Evolutionary conservation across 768 basidiomycete genomes (phyloP), one percentile per base, ranked within the genome.

Genomic region (Ramaria sp.): DNA sequence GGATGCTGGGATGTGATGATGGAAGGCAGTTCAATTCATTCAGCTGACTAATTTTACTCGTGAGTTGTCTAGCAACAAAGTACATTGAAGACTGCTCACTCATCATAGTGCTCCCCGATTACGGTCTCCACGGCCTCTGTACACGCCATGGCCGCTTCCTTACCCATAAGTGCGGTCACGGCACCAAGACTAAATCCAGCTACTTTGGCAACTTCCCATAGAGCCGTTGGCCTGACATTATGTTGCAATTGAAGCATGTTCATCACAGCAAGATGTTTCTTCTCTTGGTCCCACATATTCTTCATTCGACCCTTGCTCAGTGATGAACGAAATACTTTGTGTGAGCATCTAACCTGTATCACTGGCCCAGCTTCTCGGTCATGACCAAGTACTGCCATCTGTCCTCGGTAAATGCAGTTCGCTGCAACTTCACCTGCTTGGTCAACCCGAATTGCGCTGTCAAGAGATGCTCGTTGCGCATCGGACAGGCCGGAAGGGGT

Each of bases 231-330:
- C 39, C 94, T 80, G 38, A 91, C 77, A 24, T 75, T 75, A 67
- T 97, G 91, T 68, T 98, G 93, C 2, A 78, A 62, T 62, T 88
- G 88, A 19, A 98, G 70, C 64, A 82, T 85, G 66, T 93, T 81
- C 83, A 95, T 90, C 33, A 92, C 89, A 0, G 72, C 66, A 12
- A 98, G 74, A 69, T 98, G 94, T 67, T 89, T 91, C 72, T 87
- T 88, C 70, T 98, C 94, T 67, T 91, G 91, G 34, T 91, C 82
- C 92, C 93, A 97, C 94, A 98, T 98, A 59, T 89, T 86, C 93
- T 97, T 53, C 42, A n/a, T 41, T 39, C 37, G 30, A 43, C 54
- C n/a, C 41, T 47, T 17, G 59, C 56, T 33, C 22, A 38, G 47
- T 54, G 56, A 51, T 50, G 12, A 46, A 54, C 34, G 37, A 11